A percentile compares a stretch with the other conserved stretches of the same genome.
These are phyloP conservation scores for Aspergillus sergii DNA, from an alignment of 2,329 filamentous ascomycete genomes.

Conservation along the genomic window DNA sequence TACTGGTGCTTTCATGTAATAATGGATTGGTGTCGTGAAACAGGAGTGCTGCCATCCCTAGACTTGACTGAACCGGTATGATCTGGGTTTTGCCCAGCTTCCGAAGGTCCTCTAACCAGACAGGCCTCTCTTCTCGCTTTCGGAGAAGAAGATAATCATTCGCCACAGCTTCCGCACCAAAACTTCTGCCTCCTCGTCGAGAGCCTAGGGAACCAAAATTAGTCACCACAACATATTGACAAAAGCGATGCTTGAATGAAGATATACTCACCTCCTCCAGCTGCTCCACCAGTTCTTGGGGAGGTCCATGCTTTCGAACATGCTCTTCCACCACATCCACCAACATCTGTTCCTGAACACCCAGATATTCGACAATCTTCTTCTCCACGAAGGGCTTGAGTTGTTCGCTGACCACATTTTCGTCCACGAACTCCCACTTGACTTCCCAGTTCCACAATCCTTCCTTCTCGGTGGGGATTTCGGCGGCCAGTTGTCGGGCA, in stretches of 20 bases:
- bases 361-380: constrained; percentile 96
- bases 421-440: constrained; percentile 89
- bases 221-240: constrained; percentile 26
- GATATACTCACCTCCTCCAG: constrained; percentile 71
- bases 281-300: constrained; percentile 81
- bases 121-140: constrained; percentile 87
- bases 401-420: constrained; percentile 78
- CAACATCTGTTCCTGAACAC: constrained; percentile 92
- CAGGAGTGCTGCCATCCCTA: not conserved
- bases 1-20: not conserved
- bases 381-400: constrained; percentile 94
- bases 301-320: constrained; percentile 71
- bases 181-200: constrained; percentile 93
- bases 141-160: constrained; percentile 97
- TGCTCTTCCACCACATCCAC: constrained; percentile 92
- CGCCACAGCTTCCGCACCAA: constrained; percentile 97
- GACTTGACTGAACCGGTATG: too few relatives aligned
- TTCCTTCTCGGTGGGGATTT: constrained; percentile 85
- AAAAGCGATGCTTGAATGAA: not conserved
- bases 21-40: not conserved
- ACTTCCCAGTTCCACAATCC: constrained; percentile 91
- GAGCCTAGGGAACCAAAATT: constrained; percentile 58
- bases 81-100: not conserved
- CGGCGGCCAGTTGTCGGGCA: constrained; percentile 77
- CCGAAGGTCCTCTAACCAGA: constrained; percentile 56